phyloP scores from a whole-genome alignment of 2,329 filamentous ascomycete species.

The Ceratocystis papillata region DNA sequence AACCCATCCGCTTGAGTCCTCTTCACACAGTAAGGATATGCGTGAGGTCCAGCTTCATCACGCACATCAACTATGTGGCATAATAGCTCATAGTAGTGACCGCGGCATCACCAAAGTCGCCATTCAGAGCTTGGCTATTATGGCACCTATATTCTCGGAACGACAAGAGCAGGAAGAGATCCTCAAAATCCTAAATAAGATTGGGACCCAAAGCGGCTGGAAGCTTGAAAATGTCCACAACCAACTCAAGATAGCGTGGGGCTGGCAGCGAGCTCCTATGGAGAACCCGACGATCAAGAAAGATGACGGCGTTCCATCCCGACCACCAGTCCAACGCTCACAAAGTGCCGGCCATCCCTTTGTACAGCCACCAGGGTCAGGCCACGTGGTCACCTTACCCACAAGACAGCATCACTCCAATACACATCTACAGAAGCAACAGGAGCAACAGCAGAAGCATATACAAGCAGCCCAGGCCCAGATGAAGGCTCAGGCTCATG shows the following conservation, averaged over 20 bases:
- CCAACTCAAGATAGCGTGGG: slow-evolving; percentile 67
- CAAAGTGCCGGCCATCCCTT: slow-evolving; percentile 9
- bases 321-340: slow-evolving; percentile 1
- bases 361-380: not conserved
- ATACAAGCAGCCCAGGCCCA: slow-evolving; percentile 23
- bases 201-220: slow-evolving; percentile 70
- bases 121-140: slow-evolving; percentile 66
- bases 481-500: slow-evolving; percentile 17
- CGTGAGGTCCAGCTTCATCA: slow-evolving; percentile 59
- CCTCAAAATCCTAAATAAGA: slow-evolving; percentile 61
- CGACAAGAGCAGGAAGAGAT: slow-evolving; percentile 70
- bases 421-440: slow-evolving; percentile 21
- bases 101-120: slow-evolving; percentile 67
- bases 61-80: slow-evolving; percentile 77
- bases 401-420: slow-evolving; percentile 21
- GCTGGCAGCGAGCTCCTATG: slow-evolving; percentile 43
- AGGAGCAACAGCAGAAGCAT: slow-evolving; percentile 23
- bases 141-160: slow-evolving; percentile 59
- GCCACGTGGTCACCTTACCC: slow-evolving; percentile 13
- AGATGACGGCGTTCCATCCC: not conserved
- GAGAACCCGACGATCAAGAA: not conserved
- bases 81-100: slow-evolving; percentile 75
- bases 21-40: slow-evolving; percentile 54
- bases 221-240: slow-evolving; percentile 58
- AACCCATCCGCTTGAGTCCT: slow-evolving; percentile 58